Evolutionary conservation across 2,329 filamentous ascomycete genomes (phyloP), one percentile per base, ranked within the genome.

Genomic region (Fusarium sp.): DNA sequence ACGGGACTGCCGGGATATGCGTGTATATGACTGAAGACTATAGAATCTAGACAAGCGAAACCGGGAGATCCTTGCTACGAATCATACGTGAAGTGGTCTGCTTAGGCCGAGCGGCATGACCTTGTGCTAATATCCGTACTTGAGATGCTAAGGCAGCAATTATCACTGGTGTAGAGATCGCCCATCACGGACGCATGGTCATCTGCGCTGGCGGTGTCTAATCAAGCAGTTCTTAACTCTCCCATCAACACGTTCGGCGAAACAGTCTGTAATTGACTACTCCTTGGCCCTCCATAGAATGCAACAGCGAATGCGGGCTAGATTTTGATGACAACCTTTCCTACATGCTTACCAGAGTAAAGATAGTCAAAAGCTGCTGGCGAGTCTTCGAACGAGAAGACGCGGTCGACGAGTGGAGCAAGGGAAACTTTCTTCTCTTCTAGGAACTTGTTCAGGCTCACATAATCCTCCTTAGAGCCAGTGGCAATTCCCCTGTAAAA

Each of bases 151-250:
- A 33, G 30, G 21, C 4, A 33, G 30, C 2, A 23, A 2, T 23
- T 19, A 23, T 23, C 11, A 6, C 11, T 3, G 11, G 11, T 8
- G 11, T 2, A 23, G 47, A 50, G n/a, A 3, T 23, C 2, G 3
- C 15, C 16, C 8, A 32, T 23, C 28, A 32, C 10, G 13, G 28
- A n/a, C 3, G 10, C 3, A 32, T 49, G 19, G 44, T 6, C 16
- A 10, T 3, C 1, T 3, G 25, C 1, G 3, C 19, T 30, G 21
- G 10, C 0, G 7, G 21, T 6, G 3, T 23, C 10, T 50, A 2
- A 9, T 32, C 10, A 8, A 9, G 10, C 1, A 9, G 6, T 32
- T 4, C 4, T 32, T 32, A 3, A 32, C n/a, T 49, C 28, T 12
- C 10, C 9, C 5, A 2, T 47, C 16, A 12, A 2, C 11, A 18